Evolutionary conservation across 2,329 filamentous ascomycete genomes (phyloP), one percentile per base, ranked within the genome.

Genomic region (Penicillium carneum): DNA sequence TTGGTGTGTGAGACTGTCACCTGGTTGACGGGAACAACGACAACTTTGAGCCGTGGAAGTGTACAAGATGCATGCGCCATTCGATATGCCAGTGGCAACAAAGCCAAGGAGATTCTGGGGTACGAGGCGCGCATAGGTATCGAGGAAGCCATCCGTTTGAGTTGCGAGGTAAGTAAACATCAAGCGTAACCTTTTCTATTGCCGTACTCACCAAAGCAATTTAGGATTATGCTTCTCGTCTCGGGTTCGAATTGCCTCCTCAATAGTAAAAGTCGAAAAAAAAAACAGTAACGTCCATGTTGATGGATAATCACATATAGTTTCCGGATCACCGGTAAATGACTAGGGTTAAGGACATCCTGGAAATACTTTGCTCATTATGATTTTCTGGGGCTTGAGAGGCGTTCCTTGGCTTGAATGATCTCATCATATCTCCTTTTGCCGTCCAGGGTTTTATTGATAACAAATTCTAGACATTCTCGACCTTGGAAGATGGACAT

Each of bases 61-160:
- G 82, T 88, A 4, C 79, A 77, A 65, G 86, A 88, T 75, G 85
- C 81, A 38, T 82, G 82, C 60, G 77, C 81, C 41, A 76, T 80
- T 49, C 76, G 84, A 54, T 88, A 87, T 77, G 81, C 83, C 20
- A 82, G 78, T 67, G 82, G 84, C 33, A 72, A 76, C 12, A 86
- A 85, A 68, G 85, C 84, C 42, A 80, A 73, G 63, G 69, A 69
- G 50, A 72, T 87, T 1, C 67, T 88, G 63, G 84, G 84, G 18
- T 87, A 87, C 69, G 71, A 77, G 61, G 80, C 85, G 45, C 75
- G 74, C 52, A 78, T 87, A 11, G 76, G 77, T 2, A 76, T 87
- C 54, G 79, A 82, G 39, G 83, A 86, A 34, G 85, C 81, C 1
- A 77, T 87, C 38, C 76, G 77, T 56, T 69, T 79, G 59, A 82